phyloP scores from a whole-genome alignment of 768 basidiomycete genomes.

The Leccinum olivaceopallidum region DNA sequence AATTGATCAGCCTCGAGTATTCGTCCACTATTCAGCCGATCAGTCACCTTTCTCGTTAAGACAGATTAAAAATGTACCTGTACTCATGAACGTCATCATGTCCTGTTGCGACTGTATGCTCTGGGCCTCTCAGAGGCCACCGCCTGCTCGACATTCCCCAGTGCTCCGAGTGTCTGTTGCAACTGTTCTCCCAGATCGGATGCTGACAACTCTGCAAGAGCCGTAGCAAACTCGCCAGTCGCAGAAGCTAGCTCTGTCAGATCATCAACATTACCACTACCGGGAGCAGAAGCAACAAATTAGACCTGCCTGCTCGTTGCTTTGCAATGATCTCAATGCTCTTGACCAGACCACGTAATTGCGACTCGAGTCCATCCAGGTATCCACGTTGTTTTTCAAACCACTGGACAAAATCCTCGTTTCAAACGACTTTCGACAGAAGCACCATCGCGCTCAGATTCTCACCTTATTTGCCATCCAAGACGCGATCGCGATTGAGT shows the following conservation, averaged over 20 bases:
- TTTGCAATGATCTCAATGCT: conserved; percentile 85
- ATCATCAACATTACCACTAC: neutral
- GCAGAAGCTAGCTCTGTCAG: conserved; percentile 62
- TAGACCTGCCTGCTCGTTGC: conserved; percentile 65
- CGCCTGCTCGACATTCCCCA: conserved; percentile 74
- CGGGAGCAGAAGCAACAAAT: neutral
- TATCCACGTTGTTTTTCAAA: conserved; percentile 86
- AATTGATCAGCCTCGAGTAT: conserved; percentile 88
- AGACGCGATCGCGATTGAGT: too few species aligned
- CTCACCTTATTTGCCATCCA: conserved; percentile 50
- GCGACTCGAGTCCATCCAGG: conserved; percentile 87
- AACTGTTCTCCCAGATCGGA: conserved; percentile 79
- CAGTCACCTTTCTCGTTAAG: conserved; percentile 1
- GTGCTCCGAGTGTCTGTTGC: conserved; percentile 62
- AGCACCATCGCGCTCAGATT: conserved; percentile 49
- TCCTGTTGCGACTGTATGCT: conserved; percentile 80
- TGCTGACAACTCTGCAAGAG: conserved; percentile 64
- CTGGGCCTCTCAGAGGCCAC: conserved; percentile 64
- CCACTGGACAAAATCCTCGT: conserved; percentile 57
- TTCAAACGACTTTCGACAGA: neutral
- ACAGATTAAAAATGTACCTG: conserved; percentile 42
- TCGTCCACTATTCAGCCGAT: conserved; percentile 62
- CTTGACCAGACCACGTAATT: conserved; percentile 83
- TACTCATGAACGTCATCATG: conserved; percentile 75
- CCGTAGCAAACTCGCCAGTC: conserved; percentile 79